Evolutionary conservation across 805 yeast species (phyloP).

Genomic region (Naumovozyma castellii): DNA sequence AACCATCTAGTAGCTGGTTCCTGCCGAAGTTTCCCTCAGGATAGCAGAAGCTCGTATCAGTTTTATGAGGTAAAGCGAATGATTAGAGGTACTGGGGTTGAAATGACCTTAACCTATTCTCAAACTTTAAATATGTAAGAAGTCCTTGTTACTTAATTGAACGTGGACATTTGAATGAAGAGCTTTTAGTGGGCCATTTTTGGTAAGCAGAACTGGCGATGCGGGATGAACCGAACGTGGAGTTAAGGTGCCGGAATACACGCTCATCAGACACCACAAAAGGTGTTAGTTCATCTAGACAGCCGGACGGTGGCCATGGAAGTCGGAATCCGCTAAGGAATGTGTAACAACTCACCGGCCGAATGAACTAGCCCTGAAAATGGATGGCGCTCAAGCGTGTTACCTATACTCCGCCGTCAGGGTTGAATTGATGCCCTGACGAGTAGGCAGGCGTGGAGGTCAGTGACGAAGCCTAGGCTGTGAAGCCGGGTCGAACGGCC

Average conservation of each 20-base stretch:
- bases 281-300: slow-evolving; percentile 37
- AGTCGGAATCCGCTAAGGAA: slow-evolving; percentile 49
- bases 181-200: slow-evolving; percentile 39
- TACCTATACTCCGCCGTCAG: slow-evolving; percentile 35
- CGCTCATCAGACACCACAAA: slow-evolving; percentile 39
- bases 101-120: slow-evolving; percentile 34
- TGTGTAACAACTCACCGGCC: slow-evolving; percentile 45
- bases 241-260: slow-evolving; percentile 36
- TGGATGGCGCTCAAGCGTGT: slow-evolving; percentile 35
- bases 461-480: slow-evolving; percentile 35
- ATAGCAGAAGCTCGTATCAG: slow-evolving; percentile 36
- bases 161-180: slow-evolving; percentile 35
- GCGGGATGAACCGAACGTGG: slow-evolving; percentile 37
- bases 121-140: slow-evolving; percentile 37
- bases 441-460: slow-evolving; percentile 38
- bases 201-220: slow-evolving; percentile 41
- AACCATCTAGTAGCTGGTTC: slow-evolving; percentile 38
- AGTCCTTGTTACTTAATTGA: slow-evolving; percentile 35
- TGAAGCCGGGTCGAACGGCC: slow-evolving; percentile 35
- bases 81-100: slow-evolving; percentile 36
- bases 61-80: slow-evolving; percentile 36
- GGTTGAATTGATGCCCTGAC: slow-evolving; percentile 31
- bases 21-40: slow-evolving; percentile 38
- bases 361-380: slow-evolving; percentile 39
- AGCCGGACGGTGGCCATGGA: slow-evolving; percentile 47